Conservation (phyloP, 805 yeast species). For the Teunomyces pallodes region DNA sequence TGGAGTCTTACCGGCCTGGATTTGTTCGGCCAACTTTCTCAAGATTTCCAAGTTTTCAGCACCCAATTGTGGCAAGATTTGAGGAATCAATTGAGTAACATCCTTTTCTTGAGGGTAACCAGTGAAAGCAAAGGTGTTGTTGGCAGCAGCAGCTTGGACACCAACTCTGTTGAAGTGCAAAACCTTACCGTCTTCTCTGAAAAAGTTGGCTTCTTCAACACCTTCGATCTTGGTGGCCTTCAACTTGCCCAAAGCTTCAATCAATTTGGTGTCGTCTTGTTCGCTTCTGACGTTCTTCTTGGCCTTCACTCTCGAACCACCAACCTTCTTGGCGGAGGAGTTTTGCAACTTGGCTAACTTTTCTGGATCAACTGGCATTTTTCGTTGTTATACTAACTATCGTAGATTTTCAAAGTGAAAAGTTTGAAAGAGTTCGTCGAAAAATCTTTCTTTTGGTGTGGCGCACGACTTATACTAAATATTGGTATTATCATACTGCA, state of each 20-base stretch:
- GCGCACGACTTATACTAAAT: not conserved
- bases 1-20: constrained; percentile 61
- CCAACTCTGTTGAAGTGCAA: constrained; percentile 95
- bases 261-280: constrained; percentile 89
- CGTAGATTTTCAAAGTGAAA: not conserved
- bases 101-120: constrained; percentile 94
- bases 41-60: constrained; percentile 90
- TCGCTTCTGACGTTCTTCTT: constrained; percentile 70
- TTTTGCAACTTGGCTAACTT: constrained; percentile 90
- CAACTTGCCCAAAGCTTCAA: constrained; percentile 83
- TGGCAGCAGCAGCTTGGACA: constrained; percentile 86
- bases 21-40: constrained; percentile 84
- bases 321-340: constrained; percentile 74
- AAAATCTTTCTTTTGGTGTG: constrained; percentile 4
- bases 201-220: constrained; percentile 96
- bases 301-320: constrained; percentile 88
- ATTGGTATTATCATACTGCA: not conserved
- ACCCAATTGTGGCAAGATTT: constrained; percentile 93
- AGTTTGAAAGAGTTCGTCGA: constrained; percentile 7
- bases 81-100: constrained; percentile 89
- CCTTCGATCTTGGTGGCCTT: constrained; percentile 85
- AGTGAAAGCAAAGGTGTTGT: constrained; percentile 91
- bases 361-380: constrained; percentile 90
- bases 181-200: constrained; percentile 94
- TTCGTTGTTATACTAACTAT: constrained; percentile 8